A percentile compares a stretch with the other conserved stretches of the same genome.
phyloP scores from a whole-genome alignment of 345 rosid species.

The Eutrema japonicum region DNA sequence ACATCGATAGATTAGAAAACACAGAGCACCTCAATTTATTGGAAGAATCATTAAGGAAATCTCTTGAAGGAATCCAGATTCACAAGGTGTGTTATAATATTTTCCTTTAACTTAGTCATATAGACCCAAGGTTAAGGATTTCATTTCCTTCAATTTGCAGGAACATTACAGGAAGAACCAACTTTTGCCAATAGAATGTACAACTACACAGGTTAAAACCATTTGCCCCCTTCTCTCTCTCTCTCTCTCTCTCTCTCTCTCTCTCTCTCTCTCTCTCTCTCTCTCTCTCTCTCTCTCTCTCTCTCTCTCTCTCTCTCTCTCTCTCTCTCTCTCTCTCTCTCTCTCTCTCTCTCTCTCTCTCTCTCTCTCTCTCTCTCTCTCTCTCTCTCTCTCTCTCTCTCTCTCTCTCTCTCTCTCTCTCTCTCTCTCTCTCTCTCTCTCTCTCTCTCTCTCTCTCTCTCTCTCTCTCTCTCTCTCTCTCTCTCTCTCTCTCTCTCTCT shows the following conservation, averaged over 20 bases:
- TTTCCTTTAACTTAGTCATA: slow-evolving; percentile 14
- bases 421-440: not conserved
- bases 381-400: not conserved
- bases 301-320: not conserved
- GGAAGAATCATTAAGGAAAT: slow-evolving; percentile 77
- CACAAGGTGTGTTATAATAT: slow-evolving; percentile 56
- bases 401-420: not conserved
- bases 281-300: not conserved
- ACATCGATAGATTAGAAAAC: slow-evolving; percentile 69
- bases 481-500: not conserved
- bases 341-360: not conserved
- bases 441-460: not conserved
- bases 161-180: slow-evolving; percentile 64
- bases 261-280: not conserved
- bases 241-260: not conserved
- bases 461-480: not conserved
- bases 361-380: not conserved
- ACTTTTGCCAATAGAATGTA: slow-evolving; percentile 59
- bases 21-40: slow-evolving; percentile 67
- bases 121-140: not conserved
- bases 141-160: slow-evolving; percentile 49
- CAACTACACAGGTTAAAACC: slow-evolving; percentile 59
- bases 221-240: not conserved
- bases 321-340: not conserved
- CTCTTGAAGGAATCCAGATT: slow-evolving; percentile 55